These are phyloP conservation scores for Penicillium sp. DNA, from an alignment of 2,329 filamentous ascomycete species.

Conservation along the genomic window DNA sequence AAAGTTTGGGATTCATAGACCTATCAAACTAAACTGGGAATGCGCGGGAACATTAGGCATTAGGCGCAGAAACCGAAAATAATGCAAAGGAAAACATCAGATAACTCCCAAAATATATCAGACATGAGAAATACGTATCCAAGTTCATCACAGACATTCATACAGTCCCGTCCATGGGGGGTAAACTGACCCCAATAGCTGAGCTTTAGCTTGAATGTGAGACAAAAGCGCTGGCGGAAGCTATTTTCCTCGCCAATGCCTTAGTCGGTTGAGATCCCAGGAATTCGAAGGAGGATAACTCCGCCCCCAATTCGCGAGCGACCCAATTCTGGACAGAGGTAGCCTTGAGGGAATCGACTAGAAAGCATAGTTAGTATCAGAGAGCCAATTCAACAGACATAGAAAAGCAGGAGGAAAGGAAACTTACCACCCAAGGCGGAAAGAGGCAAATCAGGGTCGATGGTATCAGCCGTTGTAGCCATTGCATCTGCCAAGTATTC, in stretches of 20 bases:
- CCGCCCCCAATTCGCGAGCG: conserved; percentile 17
- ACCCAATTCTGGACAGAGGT: conserved; percentile 23
- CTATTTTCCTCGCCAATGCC: conserved; percentile 18
- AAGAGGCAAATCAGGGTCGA: conserved; percentile 19
- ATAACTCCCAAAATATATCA: not conserved
- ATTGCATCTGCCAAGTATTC: conserved; percentile 21
- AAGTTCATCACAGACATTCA: not conserved
- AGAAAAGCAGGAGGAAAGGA: not conserved
- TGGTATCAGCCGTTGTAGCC: conserved; percentile 19
- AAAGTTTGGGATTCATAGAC: not conserved
- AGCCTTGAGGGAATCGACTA: conserved; percentile 22
- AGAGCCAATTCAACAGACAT: not conserved
- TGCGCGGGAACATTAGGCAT: not conserved
- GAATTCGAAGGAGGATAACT: conserved; percentile 22
- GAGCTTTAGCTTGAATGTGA: conserved; percentile 7
- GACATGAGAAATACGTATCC: not conserved
- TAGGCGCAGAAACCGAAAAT: not conserved
- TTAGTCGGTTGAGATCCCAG: conserved; percentile 20
- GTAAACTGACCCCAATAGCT: not conserved
- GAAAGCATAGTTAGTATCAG: conserved; percentile 3
- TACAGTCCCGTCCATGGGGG: not conserved
- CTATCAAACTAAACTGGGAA: not conserved
- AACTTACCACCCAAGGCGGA: conserved; percentile 20
- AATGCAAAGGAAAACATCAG: not conserved
- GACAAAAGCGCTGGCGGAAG: conserved; percentile 16